Evolutionary conservation across 1,284 basidiomycete species (phyloP).

Genomic region (Rhodotorula sp.): DNA sequence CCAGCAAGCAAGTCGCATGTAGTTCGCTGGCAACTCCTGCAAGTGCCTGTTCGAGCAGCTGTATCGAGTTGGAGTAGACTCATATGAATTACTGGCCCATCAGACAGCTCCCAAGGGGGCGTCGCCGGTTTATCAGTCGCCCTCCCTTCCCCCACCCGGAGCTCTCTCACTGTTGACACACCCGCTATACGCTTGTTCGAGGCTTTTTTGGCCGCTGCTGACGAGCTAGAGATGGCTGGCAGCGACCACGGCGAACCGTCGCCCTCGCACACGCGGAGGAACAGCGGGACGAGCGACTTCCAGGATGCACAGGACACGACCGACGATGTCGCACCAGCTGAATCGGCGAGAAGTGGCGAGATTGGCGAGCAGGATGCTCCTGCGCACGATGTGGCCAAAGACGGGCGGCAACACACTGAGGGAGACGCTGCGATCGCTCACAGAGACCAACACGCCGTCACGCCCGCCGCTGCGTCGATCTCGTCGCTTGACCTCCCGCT

Average conservation of each 20-base stretch:
- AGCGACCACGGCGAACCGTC: background rate
- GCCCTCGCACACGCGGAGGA: background rate
- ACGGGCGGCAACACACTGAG: background rate
- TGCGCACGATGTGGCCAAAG: background rate
- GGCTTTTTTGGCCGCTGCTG: background rate
- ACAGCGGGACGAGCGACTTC: background rate
- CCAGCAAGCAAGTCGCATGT: no score
- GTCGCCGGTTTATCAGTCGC: no score
- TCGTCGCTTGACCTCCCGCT: slow-evolving; percentile 7
- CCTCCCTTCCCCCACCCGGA: no score
- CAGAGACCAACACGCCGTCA: background rate
- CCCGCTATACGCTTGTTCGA: no score
- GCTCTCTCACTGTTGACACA: no score
- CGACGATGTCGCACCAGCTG: no score
- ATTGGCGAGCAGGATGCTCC: no score
- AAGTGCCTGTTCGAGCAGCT: no score
- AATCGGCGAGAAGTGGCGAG: background rate
- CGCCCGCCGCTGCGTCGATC: slow-evolving; percentile 17
- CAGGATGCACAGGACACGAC: background rate
- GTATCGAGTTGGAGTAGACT: no score
- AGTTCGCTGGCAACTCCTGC: no score
- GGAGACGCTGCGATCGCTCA: background rate
- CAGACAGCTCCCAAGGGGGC: no score
- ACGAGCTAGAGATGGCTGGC: background rate
- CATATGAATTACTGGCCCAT: no score